These are phyloP conservation scores for Senna siamea DNA, from an alignment of 306 rosid genomes.

Conservation along the genomic window DNA sequence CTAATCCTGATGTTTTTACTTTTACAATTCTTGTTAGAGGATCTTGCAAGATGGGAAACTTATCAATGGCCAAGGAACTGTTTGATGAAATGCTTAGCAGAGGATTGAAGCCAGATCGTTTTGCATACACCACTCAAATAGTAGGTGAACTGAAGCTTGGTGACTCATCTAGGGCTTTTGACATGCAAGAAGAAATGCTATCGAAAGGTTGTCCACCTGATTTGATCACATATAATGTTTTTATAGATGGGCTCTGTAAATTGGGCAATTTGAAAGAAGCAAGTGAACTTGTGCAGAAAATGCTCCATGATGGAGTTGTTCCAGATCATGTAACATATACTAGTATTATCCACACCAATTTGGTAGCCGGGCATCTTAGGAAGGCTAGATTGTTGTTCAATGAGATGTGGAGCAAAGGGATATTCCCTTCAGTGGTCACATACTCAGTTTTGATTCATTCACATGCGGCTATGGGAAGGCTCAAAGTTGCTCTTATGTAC, in stretches of 20 bases:
- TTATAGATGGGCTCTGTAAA: slow-evolving; percentile 60
- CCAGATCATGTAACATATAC: slow-evolving; percentile 80
- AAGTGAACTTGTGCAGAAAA: slow-evolving; percentile 51
- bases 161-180: slow-evolving; percentile 57
- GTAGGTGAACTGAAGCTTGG: slow-evolving; percentile 71
- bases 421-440: slow-evolving; percentile 78
- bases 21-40: slow-evolving; percentile 72
- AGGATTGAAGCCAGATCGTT: slow-evolving; percentile 69
- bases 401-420: slow-evolving; percentile 67
- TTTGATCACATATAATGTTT: slow-evolving; percentile 66
- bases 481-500: slow-evolving; percentile 62
- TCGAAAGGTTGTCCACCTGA: slow-evolving; percentile 67
- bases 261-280: slow-evolving; percentile 64
- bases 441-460: slow-evolving; percentile 77
- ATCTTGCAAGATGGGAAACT: slow-evolving; percentile 57
- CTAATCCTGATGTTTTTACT: slow-evolving; percentile 66
- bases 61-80: slow-evolving; percentile 61
- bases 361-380: slow-evolving; percentile 58
- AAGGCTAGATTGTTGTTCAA: slow-evolving; percentile 62
- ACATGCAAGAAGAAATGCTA: slow-evolving; percentile 74
- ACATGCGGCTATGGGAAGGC: slow-evolving; percentile 59
- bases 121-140: slow-evolving; percentile 63
- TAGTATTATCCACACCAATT: slow-evolving; percentile 68
- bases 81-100: slow-evolving; percentile 70
- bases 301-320: slow-evolving; percentile 53